Conservation (phyloP, 2,329 filamentous ascomycete species). For the Penicillium crustosum region DNA sequence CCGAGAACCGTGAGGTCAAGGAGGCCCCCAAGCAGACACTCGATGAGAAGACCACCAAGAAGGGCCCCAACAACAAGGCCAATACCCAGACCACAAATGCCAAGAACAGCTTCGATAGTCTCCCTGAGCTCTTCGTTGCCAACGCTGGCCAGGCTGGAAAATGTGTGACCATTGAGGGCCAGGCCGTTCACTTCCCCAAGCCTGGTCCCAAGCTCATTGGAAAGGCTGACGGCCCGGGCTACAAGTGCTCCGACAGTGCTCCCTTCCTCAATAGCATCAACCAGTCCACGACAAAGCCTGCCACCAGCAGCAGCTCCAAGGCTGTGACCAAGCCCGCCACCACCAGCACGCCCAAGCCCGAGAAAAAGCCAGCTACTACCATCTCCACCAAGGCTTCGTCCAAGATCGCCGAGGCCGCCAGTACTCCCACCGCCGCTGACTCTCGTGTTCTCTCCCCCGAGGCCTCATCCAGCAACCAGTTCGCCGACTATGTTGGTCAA, state of each 20-base stretch:
- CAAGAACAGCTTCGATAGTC: conserved; percentile 48
- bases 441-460: conserved; percentile 13
- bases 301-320: neutral
- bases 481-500: conserved; percentile 15
- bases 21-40: neutral
- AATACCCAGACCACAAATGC: conserved; percentile 14
- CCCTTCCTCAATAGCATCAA: conserved; percentile 28
- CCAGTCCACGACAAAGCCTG: conserved; percentile 2
- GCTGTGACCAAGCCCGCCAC: neutral
- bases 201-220: conserved; percentile 58
- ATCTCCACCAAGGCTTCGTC: conserved; percentile 9
- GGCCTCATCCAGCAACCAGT: conserved; percentile 20
- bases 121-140: conserved; percentile 70
- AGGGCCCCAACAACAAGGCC: conserved; percentile 8
- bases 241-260: conserved; percentile 33
- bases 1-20: neutral
- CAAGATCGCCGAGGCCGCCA: conserved; percentile 16
- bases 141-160: conserved; percentile 57
- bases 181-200: conserved; percentile 64
- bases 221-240: conserved; percentile 36
- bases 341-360: neutral
- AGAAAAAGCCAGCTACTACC: neutral
- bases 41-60: conserved; percentile 5
- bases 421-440: conserved; percentile 11
- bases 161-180: conserved; percentile 59